phyloP scores from a whole-genome alignment of 345 rosid species.

The Eucalyptus curtisii region DNA sequence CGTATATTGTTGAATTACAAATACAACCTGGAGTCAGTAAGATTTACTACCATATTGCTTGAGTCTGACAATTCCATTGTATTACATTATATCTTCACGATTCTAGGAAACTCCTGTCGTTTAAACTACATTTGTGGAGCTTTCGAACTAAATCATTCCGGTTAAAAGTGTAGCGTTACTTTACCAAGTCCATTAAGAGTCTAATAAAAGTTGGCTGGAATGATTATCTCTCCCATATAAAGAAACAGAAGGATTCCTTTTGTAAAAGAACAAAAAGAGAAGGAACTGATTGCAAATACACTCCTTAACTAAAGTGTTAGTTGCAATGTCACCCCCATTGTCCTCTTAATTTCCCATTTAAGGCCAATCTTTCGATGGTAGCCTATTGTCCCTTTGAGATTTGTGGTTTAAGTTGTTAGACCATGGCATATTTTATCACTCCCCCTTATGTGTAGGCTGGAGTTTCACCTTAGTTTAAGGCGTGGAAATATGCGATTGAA shows the following conservation, averaged over 20 bases:
- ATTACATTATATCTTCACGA: not conserved
- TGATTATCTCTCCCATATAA: not conserved
- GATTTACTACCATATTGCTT: too few species aligned
- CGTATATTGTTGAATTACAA: too few species aligned
- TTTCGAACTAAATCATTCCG: too few species aligned
- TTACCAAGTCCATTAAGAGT: not conserved
- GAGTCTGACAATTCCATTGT: too few species aligned
- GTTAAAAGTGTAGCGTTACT: not conserved
- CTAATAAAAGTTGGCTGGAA: not conserved
- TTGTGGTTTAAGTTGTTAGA: too few species aligned
- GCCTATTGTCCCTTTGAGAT: not conserved
- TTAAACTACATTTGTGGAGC: not conserved
- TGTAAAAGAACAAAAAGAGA: not conserved
- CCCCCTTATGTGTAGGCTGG: accelerated
- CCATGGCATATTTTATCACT: accelerated
- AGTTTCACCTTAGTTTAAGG: accelerated
- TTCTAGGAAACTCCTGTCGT: not conserved
- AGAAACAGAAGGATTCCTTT: not conserved
- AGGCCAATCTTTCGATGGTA: not conserved
- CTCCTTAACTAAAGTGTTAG: not conserved
- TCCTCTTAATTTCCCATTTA: too few species aligned
- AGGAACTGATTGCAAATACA: not conserved
- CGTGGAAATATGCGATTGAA: too few species aligned
- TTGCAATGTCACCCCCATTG: not conserved
- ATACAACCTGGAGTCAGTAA: too few species aligned